Conservation (phyloP, 2,329 filamentous ascomycete species). For the Periconia sp. region DNA sequence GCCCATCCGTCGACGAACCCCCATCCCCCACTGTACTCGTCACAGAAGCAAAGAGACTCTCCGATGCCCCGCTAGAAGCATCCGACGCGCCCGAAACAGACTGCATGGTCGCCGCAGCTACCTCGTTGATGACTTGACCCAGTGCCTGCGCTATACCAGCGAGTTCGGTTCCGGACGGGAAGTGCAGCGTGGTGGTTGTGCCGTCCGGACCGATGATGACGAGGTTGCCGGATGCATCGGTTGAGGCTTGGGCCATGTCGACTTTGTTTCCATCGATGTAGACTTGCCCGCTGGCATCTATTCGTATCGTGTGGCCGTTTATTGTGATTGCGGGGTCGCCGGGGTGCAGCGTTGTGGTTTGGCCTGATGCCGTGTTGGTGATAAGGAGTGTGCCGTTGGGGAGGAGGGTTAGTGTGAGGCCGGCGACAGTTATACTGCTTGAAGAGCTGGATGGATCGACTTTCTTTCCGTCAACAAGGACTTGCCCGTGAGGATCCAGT, state of each 20-base stretch:
- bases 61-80: no score
- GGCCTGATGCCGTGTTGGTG: neutral
- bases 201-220: neutral
- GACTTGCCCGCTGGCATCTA: conserved; percentile 1
- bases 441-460: no score
- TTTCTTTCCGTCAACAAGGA: conserved; percentile 3
- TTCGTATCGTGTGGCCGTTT: conserved; percentile 1
- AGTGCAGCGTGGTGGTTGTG: conserved; percentile 66
- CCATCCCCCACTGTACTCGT: no score
- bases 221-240: neutral
- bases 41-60: no score
- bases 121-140: no score
- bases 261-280: conserved; percentile 1
- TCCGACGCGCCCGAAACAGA: no score
- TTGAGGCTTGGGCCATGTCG: neutral
- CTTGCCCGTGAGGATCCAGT: neutral
- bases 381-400: conserved; percentile 1
- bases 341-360: neutral
- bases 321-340: neutral
- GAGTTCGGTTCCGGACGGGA: no score
- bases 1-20: no score
- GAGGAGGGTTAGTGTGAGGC: neutral
- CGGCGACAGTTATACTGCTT: neutral
- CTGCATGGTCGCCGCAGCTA: no score
- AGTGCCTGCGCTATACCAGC: no score